Base-by-base conservation (phyloP, 2,329 filamentous ascomycete species). In the Tolypocladium pustulatum region DNA sequence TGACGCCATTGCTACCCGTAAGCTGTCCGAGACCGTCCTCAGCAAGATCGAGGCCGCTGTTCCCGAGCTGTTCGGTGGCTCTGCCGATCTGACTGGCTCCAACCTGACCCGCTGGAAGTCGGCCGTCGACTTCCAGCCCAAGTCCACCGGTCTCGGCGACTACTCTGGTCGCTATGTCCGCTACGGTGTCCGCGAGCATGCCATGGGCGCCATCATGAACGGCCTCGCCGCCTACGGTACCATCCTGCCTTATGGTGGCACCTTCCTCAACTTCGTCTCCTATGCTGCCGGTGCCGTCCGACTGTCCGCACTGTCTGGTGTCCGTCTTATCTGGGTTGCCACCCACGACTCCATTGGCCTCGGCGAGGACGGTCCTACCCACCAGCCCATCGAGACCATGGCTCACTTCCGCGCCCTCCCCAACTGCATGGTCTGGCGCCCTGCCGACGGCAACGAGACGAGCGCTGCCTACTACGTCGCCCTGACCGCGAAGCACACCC, bases 371-470 rank as follows among this genome's bases (percentile, higher is more conserved):
- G 94, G 94, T 64, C 93, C 94, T 67, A 99, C 94, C 59, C 94
- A 99, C 81, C 94, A 99, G 84, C 94, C 94, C 75, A 96, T 99
- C 68, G 94, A 99, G 86, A 96, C 91, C 52, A 86, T 97, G 64
- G 89, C 92, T 61, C 94, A 97, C 80, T 97, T 97, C 91, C 93
- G 94, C 75, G 94, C 94, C 65, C 85, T 97, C 68, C 94, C 94
- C 72, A 99, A 99, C 88, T 90, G 89, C 83, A 96, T 97, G 90
- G 93, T 97, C 70, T 97, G 94, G 94, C 92, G 94, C 73, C 94
- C 94, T 67, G 93, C 94, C 69, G 94, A 97, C 72, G 93, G 93
- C 71, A 97, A 97, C 81, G 94, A 99, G 89, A 94, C 89, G 69
- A 95, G 90, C 72, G 93, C 91, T 70, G 93, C 94, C 67, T 99